Base-by-base conservation (phyloP, 306 rosid genomes). In the Begonia peltatifolia region DNA sequence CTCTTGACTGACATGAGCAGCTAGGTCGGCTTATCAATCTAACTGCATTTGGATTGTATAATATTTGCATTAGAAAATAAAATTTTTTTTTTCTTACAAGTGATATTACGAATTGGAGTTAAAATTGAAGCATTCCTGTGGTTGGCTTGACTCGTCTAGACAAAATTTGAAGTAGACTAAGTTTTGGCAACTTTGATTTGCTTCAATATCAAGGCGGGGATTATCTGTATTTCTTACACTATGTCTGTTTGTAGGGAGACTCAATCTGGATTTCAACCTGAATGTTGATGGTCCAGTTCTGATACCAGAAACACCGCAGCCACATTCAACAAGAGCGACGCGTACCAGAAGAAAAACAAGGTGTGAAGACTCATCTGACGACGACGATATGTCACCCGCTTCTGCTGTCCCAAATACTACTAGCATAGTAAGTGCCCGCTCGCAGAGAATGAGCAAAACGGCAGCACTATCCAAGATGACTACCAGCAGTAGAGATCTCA, bases 391-490 rank as follows among this genome's bases (percentile, higher is more conserved):
- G 65, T 79, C 80, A 8, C 73, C 82, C 12, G 70, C 70, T 58
- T 78, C 94, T 16, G 72, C 53, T 25, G 80, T 73, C 46, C 81
- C 94, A 58, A 53, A 42, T n/a, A 38, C 58, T 57, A 48, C 67
- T 35, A 71, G 59, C 53, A 57, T 84, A 1, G 42, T 62, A 23
- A 50, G 53, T 55, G 47, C 71, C 47, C 87, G 92, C 48, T 80
- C 95, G 12, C 84, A 80, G 72, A 83, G 99, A 62, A 94, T 85
- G 62, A 90, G 99, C 66, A 90, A 86, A 74, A 79, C 95, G 30
- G 88, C 79, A 43, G 94, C 99, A 23, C 44, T 90, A 59, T 63
- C 60, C 38, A 90, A 79, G 79, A 85, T 86, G 66, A 71, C 73
- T 49, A 68, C 78, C 47, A 70, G 76, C 14, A 13, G 12, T n/a